Conservation (phyloP, 805 yeast genomes). For the Myxozyma melibiosi region DNA sequence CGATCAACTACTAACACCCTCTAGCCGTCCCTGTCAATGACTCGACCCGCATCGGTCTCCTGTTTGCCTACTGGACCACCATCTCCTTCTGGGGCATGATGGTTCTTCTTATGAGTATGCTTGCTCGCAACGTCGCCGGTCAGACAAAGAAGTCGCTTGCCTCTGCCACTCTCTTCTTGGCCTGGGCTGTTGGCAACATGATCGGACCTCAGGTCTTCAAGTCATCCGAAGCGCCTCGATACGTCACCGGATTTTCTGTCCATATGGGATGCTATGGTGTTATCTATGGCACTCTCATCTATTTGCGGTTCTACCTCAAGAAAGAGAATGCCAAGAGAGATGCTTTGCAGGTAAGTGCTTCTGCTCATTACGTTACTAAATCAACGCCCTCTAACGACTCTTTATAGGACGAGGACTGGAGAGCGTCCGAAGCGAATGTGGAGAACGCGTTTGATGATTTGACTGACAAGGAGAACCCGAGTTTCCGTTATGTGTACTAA, state of each 20-base stretch:
- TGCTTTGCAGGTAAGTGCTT: not conserved
- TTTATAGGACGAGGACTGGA: not conserved
- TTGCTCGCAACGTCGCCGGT: constrained; percentile 60
- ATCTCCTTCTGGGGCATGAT: constrained; percentile 38
- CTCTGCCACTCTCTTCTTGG: constrained; percentile 60
- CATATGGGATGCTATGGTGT: constrained; percentile 3
- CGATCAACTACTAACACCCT: constrained; percentile 4
- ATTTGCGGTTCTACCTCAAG: not conserved
- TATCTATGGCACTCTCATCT: not conserved
- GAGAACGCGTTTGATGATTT: constrained; percentile 24
- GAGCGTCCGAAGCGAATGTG: constrained; percentile 1
- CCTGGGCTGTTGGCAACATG: constrained; percentile 67
- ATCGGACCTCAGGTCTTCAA: constrained; percentile 68
- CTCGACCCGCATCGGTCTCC: constrained; percentile 25
- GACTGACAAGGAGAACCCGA: constrained; percentile 26
- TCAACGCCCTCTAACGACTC: no score
- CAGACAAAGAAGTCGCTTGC: constrained; percentile 69
- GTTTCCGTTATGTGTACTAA: constrained; percentile 34
- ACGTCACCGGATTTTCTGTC: not conserved
- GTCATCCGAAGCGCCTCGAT: constrained; percentile 51
- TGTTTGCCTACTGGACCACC: constrained; percentile 40
- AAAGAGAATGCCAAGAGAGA: not conserved
- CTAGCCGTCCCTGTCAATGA: not conserved
- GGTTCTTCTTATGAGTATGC: constrained; percentile 26
- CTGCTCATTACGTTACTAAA: no score